These are phyloP conservation scores for Penicillium concentricum DNA, from an alignment of 2,329 filamentous ascomycete species.

Conservation along the genomic window DNA sequence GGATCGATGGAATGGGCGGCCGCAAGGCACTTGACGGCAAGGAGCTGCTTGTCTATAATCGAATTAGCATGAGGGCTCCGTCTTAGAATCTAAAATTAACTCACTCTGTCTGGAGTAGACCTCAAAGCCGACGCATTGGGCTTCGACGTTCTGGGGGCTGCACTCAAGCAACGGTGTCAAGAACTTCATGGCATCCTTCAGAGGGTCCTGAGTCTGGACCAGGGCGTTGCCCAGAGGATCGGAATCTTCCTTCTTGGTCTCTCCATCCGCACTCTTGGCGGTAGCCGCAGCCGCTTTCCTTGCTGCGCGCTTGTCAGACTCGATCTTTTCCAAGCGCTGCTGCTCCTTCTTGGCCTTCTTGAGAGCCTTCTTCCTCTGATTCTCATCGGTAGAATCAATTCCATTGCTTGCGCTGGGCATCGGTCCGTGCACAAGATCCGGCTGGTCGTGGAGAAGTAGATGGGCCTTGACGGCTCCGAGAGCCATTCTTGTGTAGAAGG, in stretches of 20 bases:
- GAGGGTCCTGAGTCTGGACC: conserved; percentile 74
- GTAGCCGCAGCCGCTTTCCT: conserved; percentile 69
- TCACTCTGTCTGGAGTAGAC: conserved; percentile 81
- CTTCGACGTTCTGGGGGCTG: conserved; percentile 76
- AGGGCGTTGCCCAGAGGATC: conserved; percentile 83
- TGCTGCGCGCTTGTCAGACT: conserved; percentile 79
- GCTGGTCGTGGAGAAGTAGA: conserved; percentile 73
- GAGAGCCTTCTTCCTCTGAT: conserved; percentile 78
- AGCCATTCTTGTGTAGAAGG: conserved; percentile 84
- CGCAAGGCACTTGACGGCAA: conserved; percentile 82
- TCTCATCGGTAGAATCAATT: conserved; percentile 51
- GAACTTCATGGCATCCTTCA: conserved; percentile 86
- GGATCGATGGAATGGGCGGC: conserved; percentile 69
- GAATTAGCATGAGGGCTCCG: conserved; percentile 19
- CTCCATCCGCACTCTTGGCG: conserved; percentile 56
- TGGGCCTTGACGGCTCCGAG: conserved; percentile 80
- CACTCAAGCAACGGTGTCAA: conserved; percentile 77
- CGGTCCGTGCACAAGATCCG: conserved; percentile 61
- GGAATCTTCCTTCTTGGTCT: conserved; percentile 80
- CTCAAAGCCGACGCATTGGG: conserved; percentile 84
- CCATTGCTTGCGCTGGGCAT: conserved; percentile 57
- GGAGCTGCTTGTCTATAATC: conserved; percentile 72
- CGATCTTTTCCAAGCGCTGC: conserved; percentile 70
- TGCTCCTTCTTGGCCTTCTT: conserved; percentile 89
- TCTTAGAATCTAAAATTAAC: conserved; percentile 27